Evolutionary conservation across 2,329 filamentous ascomycete genomes (phyloP).

Genomic region (Aspergillus aculeatus): DNA sequence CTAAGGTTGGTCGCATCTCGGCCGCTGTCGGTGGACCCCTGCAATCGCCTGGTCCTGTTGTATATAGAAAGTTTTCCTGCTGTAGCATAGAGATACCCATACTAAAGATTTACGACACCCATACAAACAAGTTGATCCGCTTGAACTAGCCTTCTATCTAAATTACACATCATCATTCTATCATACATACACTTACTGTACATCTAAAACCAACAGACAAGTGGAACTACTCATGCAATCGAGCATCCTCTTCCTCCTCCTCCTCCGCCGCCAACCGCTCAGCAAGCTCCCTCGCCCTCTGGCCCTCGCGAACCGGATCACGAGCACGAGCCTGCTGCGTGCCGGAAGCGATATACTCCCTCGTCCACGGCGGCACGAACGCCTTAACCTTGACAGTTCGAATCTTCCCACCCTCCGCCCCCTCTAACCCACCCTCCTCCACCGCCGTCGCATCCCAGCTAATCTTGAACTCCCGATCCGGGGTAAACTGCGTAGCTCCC

Average conservation of each 20-base stretch:
- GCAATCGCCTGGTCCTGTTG: not conserved
- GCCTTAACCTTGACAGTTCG: constrained; percentile 65
- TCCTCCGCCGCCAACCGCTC: constrained; percentile 40
- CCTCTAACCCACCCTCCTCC: constrained; percentile 32
- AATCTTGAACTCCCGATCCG: constrained; percentile 62
- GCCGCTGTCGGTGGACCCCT: too few species aligned
- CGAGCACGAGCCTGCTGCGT: constrained; percentile 27
- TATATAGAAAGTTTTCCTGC: not conserved
- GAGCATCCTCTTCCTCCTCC: constrained; percentile 23
- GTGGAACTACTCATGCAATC: constrained; percentile 22
- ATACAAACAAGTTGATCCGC: not conserved
- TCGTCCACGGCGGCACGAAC: constrained; percentile 77
- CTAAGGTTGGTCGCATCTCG: not conserved
- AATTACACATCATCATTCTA: constrained; percentile 9
- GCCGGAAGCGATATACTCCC: constrained; percentile 43
- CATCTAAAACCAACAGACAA: constrained; percentile 1
- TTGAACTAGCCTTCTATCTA: not conserved
- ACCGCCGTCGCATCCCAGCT: constrained; percentile 47
- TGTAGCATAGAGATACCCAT: constrained; percentile 16
- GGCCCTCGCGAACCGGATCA: constrained; percentile 22
- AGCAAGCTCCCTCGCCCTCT: constrained; percentile 36
- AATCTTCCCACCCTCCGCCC: constrained; percentile 10
- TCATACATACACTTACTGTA: constrained; percentile 26
- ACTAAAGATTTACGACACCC: not conserved
- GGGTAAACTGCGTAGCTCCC: constrained; percentile 55